Base-by-base conservation (phyloP, 805 yeast species). In the Candida nanaspora region DNA sequence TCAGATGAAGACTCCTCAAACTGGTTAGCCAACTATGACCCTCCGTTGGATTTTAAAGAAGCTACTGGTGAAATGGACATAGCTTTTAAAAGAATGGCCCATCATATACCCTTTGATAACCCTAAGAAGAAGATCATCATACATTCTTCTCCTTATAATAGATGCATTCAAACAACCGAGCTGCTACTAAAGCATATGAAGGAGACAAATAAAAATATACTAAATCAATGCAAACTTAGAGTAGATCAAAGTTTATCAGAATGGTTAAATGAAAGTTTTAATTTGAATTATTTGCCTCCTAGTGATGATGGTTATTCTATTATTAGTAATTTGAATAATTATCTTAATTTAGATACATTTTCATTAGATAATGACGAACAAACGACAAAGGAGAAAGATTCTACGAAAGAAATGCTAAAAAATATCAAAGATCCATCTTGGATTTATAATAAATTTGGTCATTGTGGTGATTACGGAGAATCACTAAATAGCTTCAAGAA, bases 401-500 rank as follows among this genome's bases (percentile, higher is more conserved):
- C 62, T 1, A 18, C 34, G 13, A 47, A 54, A 31, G 28, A 37
- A 5, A 43, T 40, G 18, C 42, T 60, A 15, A 39, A 44, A 23
- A 27, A 32, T 13, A 38, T 46, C 2, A 59, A 61, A 30, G 63
- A 57, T 36, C 47, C 53, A 27, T 46, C 55, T 18, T 56, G 70
- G 59, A 51, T 51, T 32, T 61, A 62, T 35, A 63, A 65, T 41
- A 49, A 52, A 33, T 50, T 65, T 38, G 73, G 74, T 2, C 61
- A 60, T 25, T 65, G 72, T 28, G 74, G 74, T 15, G 67, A 63
- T 10, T 69, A 65, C 42, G 69, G 66, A 15, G 74, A 69, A 48
- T 57, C 63, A 1, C 61, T 65, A 2, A 41, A 49, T 3, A 61
- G 59, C 6, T 68, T 68, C 42, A 63, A 61, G 21, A 40, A 46